A percentile compares a stretch with the other conserved stretches of the same genome.
Conservation (phyloP, 139 green algal species). For the Zygnema cylindricum region DNA sequence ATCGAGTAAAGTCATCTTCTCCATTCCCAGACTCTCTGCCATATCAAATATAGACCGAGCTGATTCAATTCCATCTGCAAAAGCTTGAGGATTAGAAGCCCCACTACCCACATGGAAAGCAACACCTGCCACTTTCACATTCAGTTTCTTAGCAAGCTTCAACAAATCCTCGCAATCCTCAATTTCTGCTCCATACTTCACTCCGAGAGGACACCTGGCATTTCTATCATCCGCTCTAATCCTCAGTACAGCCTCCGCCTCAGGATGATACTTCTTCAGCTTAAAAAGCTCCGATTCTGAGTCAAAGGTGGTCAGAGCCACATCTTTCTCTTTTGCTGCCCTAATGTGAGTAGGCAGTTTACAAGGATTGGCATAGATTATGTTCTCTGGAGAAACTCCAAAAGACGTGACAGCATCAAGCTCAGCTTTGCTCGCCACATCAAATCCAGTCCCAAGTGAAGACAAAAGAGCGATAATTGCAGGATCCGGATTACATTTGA, state of each 20-base stretch:
- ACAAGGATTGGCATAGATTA: conserved; percentile 95
- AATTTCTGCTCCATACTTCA: conserved; percentile 90
- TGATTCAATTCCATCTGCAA: conserved; percentile 75
- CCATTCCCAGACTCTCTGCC: conserved; percentile 75
- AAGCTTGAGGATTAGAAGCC: conserved; percentile 74
- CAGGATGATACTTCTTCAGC: conserved; percentile 75
- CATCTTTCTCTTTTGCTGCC: conserved; percentile 62
- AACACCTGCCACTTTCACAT: conserved; percentile 83
- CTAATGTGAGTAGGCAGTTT: conserved; percentile 88
- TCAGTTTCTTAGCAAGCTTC: conserved; percentile 66
- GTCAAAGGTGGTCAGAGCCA: conserved; percentile 92
- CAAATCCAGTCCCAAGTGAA: conserved; percentile 89
- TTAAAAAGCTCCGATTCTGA: conserved; percentile 90
- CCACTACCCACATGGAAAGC: conserved; percentile 95
- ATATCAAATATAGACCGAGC: conserved; percentile 81
- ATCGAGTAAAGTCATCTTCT: conserved; percentile 88
- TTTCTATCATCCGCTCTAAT: conserved; percentile 85
- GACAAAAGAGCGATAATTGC: conserved; percentile 83
- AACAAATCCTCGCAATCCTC: conserved; percentile 73
- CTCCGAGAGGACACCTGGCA: conserved; percentile 76
- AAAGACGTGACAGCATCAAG: conserved; percentile 79
- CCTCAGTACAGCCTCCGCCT: conserved; percentile 81
- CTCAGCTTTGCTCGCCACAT: conserved; percentile 90
- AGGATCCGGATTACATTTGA: conserved; percentile 94
- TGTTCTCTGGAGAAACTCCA: conserved; percentile 77